Conservation (phyloP, 331 rosid genomes). For the Phaseolus coccineus region DNA sequence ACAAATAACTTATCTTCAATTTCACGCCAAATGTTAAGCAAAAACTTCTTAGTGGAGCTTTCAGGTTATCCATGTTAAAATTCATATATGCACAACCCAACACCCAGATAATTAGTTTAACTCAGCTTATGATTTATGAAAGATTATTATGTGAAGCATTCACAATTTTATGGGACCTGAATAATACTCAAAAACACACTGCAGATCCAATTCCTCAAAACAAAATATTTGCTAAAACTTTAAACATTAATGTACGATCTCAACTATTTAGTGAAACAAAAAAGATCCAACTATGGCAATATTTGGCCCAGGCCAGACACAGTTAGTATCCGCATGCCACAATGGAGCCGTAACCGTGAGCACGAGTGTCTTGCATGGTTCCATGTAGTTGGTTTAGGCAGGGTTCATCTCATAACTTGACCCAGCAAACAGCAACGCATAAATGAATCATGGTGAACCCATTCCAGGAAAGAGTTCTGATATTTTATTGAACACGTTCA, state of each 20-base stretch:
- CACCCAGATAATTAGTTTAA: not conserved
- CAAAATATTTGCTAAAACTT: not conserved
- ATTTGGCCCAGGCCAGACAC: conserved; percentile 33
- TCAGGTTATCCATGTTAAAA: not conserved
- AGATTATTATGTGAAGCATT: conserved; percentile 17
- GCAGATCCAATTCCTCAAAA: conserved; percentile 24
- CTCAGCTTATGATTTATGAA: conserved; percentile 21
- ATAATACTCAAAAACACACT: not conserved
- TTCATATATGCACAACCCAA: too few species aligned
- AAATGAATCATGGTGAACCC: conserved; percentile 68
- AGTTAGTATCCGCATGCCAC: conserved; percentile 43
- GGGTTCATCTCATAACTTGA: conserved; percentile 27
- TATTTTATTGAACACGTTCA: conserved; percentile 92
- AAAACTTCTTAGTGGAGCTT: too few species aligned
- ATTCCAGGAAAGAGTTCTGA: conserved; percentile 96
- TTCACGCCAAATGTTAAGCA: too few species aligned
- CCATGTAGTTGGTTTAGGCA: conserved; percentile 35
- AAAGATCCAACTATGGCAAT: conserved; percentile 38
- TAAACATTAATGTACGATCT: conserved; percentile 41
- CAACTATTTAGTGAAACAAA: conserved; percentile 40
- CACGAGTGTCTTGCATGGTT: conserved; percentile 31
- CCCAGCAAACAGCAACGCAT: conserved; percentile 31
- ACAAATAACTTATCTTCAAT: too few species aligned
- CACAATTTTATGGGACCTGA: not conserved
- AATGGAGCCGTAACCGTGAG: conserved; percentile 38